These are phyloP conservation scores for Penicillium brevicompactum DNA, from an alignment of 2,329 filamentous ascomycete species.

Conservation along the genomic window DNA sequence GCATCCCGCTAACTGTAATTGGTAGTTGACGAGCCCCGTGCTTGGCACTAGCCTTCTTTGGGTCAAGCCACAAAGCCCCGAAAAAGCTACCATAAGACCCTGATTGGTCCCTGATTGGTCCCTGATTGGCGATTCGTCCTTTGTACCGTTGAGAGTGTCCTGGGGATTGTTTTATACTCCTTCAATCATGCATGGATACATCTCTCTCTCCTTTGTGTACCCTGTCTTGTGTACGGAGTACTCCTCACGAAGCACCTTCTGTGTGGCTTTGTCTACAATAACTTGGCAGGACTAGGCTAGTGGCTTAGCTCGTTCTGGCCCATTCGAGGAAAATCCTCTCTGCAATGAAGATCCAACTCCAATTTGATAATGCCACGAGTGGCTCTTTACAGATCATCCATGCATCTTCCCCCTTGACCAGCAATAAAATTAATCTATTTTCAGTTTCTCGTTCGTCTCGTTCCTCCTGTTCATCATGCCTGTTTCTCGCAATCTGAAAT, in stretches of 20 bases:
- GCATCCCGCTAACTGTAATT: constrained; percentile 1
- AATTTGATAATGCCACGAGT: constrained; percentile 5
- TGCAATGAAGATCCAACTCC: constrained; percentile 9
- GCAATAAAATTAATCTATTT: neutral
- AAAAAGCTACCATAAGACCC: neutral
- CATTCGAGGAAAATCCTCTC: neutral
- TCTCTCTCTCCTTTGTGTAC: too few relatives aligned
- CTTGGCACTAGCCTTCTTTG: constrained; percentile 13
- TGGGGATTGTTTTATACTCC: too few relatives aligned
- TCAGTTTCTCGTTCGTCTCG: neutral
- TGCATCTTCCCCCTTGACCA: constrained; percentile 2
- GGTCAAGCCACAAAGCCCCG: neutral
- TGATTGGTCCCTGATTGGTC: neutral
- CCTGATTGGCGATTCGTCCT: neutral
- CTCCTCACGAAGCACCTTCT: neutral
- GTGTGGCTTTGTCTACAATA: neutral
- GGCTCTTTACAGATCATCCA: constrained; percentile 2
- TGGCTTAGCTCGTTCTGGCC: constrained; percentile 1
- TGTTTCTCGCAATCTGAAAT: neutral
- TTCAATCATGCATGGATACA: too few relatives aligned
- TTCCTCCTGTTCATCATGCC: neutral
- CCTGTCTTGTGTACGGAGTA: too few relatives aligned
- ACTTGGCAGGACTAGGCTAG: constrained; percentile 1
- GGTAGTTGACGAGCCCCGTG: constrained; percentile 15
- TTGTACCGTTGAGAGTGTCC: neutral